Percentiles rank a stretch among this genome's conserved stretches.
phyloP scores from a whole-genome alignment of 306 rosid species.

The Lablab purpureus region DNA sequence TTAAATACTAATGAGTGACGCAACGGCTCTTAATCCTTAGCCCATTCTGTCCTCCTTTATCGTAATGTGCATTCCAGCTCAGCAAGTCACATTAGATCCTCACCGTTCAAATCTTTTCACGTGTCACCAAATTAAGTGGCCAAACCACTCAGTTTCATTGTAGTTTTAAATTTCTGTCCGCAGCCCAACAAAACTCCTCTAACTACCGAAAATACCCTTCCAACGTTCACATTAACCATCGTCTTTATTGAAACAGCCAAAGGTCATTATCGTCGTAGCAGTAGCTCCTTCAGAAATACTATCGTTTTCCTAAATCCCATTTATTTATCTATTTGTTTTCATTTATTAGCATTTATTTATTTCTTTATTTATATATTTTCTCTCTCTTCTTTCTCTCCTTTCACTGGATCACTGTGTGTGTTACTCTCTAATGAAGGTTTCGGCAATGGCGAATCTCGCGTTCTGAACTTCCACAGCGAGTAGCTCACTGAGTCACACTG shows the following conservation, averaged over 20 bases:
- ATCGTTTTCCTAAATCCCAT: slow-evolving; percentile 22
- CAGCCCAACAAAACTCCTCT: neutral
- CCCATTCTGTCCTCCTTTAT: neutral
- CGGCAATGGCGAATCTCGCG: slow-evolving; percentile 42
- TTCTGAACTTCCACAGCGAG: slow-evolving; percentile 49
- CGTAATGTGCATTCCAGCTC: slow-evolving; percentile 40
- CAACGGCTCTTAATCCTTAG: slow-evolving; percentile 46
- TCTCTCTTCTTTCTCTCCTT: slow-evolving; percentile 33
- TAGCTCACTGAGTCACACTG: slow-evolving; percentile 41
- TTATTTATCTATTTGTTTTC: neutral
- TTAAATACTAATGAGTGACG: slow-evolving; percentile 32
- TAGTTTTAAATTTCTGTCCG: neutral
- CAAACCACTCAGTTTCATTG: neutral
- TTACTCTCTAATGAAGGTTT: slow-evolving; percentile 29
- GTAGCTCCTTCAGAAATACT: slow-evolving; percentile 40
- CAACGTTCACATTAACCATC: slow-evolving; percentile 47
- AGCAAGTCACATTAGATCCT: slow-evolving; percentile 20
- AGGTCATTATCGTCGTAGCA: slow-evolving; percentile 54
- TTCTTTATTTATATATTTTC: neutral
- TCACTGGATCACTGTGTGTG: neutral
- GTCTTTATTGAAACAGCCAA: slow-evolving; percentile 15
- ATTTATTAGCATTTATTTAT: neutral
- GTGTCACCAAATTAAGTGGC: slow-evolving; percentile 48
- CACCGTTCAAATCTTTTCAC: neutral
- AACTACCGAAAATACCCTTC: slow-evolving; percentile 53